phyloP scores from a whole-genome alignment of 345 rosid genomes.

The Euphorbia lathyris region DNA sequence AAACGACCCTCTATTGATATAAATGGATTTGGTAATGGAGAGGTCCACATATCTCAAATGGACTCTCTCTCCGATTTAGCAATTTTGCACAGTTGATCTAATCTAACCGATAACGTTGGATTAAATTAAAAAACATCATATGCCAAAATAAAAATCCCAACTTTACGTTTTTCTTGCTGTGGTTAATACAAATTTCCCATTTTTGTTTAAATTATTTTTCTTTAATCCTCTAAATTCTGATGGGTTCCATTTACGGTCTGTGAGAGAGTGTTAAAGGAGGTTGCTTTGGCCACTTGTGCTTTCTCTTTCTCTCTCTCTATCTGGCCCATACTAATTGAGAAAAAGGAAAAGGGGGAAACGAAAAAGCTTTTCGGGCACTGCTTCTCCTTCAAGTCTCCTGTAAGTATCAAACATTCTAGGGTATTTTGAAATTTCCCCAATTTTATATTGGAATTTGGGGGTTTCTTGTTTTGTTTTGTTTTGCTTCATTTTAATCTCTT shows the following conservation, averaged over 20 bases:
- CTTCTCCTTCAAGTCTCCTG: constrained; percentile 21
- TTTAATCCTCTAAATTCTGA: neutral
- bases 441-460: neutral
- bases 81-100: no score
- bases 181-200: neutral
- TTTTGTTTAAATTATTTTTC: neutral
- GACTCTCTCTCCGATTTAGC: no score
- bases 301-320: no score
- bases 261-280: constrained; percentile 11
- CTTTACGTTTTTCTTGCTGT: neutral
- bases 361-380: constrained; percentile 9
- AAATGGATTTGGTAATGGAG: neutral
- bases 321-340: no score
- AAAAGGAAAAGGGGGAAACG: no score
- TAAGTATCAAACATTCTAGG: constrained; percentile 18
- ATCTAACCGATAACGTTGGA: no score
- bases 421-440: constrained; percentile 6
- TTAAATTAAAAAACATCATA: no score
- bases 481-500: neutral
- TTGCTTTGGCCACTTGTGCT: constrained; percentile 16
- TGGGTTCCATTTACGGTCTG: constrained; percentile 16
- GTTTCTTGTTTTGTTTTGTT: neutral
- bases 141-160: neutral
- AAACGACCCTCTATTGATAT: neutral
- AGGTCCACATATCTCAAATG: neutral